Base-by-base conservation (phyloP, 2,329 filamentous ascomycete genomes). In the Exophiala phaeomuriformis region DNA sequence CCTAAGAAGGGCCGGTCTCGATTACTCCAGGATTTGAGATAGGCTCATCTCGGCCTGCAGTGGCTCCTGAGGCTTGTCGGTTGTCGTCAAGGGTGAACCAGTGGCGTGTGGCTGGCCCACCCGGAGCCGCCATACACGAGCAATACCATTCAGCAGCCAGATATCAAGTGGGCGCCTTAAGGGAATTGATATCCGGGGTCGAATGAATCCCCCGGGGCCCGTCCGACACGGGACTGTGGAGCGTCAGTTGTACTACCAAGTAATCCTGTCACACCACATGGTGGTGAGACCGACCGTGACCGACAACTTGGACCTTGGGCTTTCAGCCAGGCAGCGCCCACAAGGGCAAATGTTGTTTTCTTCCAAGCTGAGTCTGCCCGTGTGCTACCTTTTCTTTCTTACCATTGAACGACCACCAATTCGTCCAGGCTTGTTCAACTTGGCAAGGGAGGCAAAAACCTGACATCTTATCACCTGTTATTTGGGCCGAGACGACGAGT, bases 211-310 rank as follows among this genome's bases (percentile, higher is more conserved):
- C 1, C 19, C 19, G 19, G 19, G 19, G 36, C 4, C 4, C 36
- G 5, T n/a, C 10, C 5, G 36, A 4, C 36, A 12, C 43, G 33
- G 49, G 48, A 45, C 33, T 10, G 31, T n/a, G 27, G 44, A 49
- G 36, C 50, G 49, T n/a, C 36, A 39, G 36, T 7, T 39, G 33
- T 35, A 35, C 33, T 35, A 10, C 33, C 33, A 35, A 6, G 12
- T 52, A 51, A 30, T 49, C 29, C 42, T 37, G 53, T 56, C 53
- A 56, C 49, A 50, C 53, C 53, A 56, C 53, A 33, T n/a, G 41
- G 53, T 56, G 53, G 53, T 49, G 45, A 45, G 49, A 56, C 53
- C 5, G 30, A 7, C 42, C 19, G 19, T 19, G 19, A 19, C 19
- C 19, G 19, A 19, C 19, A 19, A 19, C 19, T 19, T 19, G 19